These are phyloP conservation scores for Ganoderma leucocontextum DNA, from an alignment of 1,284 basidiomycete species.

Conservation along the genomic window DNA sequence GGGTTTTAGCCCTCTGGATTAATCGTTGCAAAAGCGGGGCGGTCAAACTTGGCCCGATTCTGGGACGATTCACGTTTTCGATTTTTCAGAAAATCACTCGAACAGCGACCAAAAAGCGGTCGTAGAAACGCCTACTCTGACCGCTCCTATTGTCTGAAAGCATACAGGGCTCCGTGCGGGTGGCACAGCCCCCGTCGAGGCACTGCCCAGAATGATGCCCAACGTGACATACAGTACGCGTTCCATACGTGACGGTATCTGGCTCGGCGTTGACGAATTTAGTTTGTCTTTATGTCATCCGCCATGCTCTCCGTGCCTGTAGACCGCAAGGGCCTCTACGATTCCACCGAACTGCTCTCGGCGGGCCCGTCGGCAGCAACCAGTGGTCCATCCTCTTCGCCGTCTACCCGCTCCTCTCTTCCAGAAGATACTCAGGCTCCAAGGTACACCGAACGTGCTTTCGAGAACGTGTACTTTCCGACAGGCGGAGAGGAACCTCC, in stretches of 20 bases:
- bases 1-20: too few relatives aligned
- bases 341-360: conserved; percentile 5
- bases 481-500: conserved; percentile 54
- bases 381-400: conserved; percentile 21
- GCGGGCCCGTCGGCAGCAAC: conserved; percentile 11
- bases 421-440: conserved; percentile 21
- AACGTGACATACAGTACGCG: too few relatives aligned
- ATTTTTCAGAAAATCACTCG: too few relatives aligned
- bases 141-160: too few relatives aligned
- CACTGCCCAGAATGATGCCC: neutral
- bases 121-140: too few relatives aligned
- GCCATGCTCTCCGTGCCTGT: neutral
- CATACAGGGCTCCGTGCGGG: too few relatives aligned
- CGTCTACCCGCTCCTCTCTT: conserved; percentile 7
- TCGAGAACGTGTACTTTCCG: conserved; percentile 37
- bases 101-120: too few relatives aligned
- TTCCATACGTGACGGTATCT: too few relatives aligned
- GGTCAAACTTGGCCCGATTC: too few relatives aligned
- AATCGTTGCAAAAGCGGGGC: too few relatives aligned
- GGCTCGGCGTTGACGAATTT: too few relatives aligned
- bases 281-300: neutral
- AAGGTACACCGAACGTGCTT: conserved; percentile 31
- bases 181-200: neutral
- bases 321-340: conserved; percentile 22
- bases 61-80: too few relatives aligned